Evolutionary conservation across 208 protist species (phyloP), one percentile per base, ranked within the genome.

Genomic region (Acanthamoeba polyphaga): DNA sequence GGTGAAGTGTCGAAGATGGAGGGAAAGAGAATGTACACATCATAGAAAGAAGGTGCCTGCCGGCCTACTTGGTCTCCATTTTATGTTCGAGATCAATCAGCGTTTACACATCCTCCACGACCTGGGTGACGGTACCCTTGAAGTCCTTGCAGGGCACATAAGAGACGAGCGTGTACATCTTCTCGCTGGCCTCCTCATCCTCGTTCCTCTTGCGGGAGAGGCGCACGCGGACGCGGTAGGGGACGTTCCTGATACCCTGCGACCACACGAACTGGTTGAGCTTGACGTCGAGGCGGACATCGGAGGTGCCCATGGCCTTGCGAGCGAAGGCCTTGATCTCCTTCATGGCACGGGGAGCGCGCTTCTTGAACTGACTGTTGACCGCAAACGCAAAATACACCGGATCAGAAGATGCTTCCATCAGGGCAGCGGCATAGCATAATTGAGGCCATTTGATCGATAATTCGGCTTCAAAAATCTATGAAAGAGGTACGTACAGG

Each of bases 241-340:
- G 99, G 38, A 98, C 97, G 74, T 98, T 98, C 64, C 97, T 97
- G 90, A 99, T 97, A 94, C 99, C 99, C 97, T 99, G 98, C 96
- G 98, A 98, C 99, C 99, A 99, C 91, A 99, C 95, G 97, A 97
- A 98, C 95, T 98, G 99, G 98, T 99, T 99, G 88, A 99, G 98
- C 92, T 98, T 98, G 72, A 98, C 97, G 95, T 99, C 99, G 90
- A 99, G 98, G 96, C 99, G 98, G 96, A 99, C 99, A 96, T 99
- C 99, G 84, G 98, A 98, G 92, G 99, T 99, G 96, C 98, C 99
- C 99, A 99, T 99, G 95, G 98, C 91, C 97, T 99, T 98, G 78
- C 96, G 96, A 64, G 99, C 99, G 95, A 99, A 99, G 62, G 97
- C 92, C 95, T 98, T 98, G 97, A 99, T 99, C 95, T 98, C 98